These are phyloP conservation scores for Nakataea oryzae DNA, from an alignment of 2,329 filamentous ascomycete species.

Conservation along the genomic window DNA sequence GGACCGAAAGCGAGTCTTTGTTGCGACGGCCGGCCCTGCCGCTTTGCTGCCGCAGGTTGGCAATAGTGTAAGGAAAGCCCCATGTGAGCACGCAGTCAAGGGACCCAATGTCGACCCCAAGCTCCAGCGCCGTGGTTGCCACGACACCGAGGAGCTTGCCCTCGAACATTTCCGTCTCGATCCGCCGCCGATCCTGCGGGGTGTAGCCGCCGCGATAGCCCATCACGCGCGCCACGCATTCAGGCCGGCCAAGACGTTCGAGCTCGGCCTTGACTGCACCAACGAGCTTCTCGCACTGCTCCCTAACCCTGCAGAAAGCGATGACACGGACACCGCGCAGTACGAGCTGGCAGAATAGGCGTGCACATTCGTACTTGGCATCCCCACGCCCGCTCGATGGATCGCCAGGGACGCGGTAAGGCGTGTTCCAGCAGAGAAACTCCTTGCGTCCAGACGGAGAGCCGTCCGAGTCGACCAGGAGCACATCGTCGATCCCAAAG, in stretches of 20 bases:
- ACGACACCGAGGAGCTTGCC: slow-evolving; percentile 88
- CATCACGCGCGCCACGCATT: slow-evolving; percentile 77
- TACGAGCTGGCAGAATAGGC: slow-evolving; percentile 82
- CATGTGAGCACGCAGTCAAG: slow-evolving; percentile 90
- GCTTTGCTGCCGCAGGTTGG: slow-evolving; percentile 89
- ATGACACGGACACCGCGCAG: slow-evolving; percentile 84
- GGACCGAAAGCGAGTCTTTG: slow-evolving; percentile 81
- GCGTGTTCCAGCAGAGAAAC: slow-evolving; percentile 96
- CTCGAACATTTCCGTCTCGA: slow-evolving; percentile 95
- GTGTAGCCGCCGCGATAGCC: slow-evolving; percentile 94
- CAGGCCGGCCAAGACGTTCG: slow-evolving; percentile 57
- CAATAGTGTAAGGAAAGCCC: slow-evolving; percentile 91
- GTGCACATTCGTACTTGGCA: slow-evolving; percentile 74
- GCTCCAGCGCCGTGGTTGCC: slow-evolving; percentile 82
- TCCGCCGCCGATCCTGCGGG: slow-evolving; percentile 74
- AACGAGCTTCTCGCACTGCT: slow-evolving; percentile 78
- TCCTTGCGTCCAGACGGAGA: slow-evolving; percentile 89
- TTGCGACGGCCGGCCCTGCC: slow-evolving; percentile 86
- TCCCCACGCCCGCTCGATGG: slow-evolving; percentile 78
- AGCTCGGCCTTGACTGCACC: slow-evolving; percentile 73
- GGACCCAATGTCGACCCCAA: slow-evolving; percentile 91
- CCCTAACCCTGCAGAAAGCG: slow-evolving; percentile 80
- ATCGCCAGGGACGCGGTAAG: slow-evolving; percentile 81
- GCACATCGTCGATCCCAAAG: slow-evolving; percentile 72
- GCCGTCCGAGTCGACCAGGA: slow-evolving; percentile 80